A percentile compares a stretch with the other conserved stretches of the same genome.
Conservation (phyloP, 352 stramenopile species). For the Blastocystis sp. region DNA sequence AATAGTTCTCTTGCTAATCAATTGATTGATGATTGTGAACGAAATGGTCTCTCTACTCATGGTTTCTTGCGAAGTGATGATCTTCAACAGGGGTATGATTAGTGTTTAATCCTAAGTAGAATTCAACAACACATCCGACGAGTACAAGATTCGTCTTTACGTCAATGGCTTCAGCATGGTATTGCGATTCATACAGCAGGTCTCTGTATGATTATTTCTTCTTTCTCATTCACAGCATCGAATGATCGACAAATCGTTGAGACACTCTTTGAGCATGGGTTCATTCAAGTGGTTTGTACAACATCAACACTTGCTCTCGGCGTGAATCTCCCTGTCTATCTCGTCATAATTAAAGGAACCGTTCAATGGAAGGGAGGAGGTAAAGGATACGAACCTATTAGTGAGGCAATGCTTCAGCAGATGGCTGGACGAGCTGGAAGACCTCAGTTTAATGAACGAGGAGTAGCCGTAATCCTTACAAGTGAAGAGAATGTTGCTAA, state of each 20-base stretch:
- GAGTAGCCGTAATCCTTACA: constrained; percentile 63
- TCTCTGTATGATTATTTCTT: constrained; percentile 63
- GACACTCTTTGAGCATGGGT: constrained; percentile 81
- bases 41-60: background rate
- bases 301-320: constrained; percentile 81
- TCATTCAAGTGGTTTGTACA: constrained; percentile 83
- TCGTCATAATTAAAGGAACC: constrained; percentile 95
- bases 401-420: constrained; percentile 90
- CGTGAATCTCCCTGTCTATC: constrained; percentile 73
- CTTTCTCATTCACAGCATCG: background rate
- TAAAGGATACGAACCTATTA: constrained; percentile 90
- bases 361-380: constrained; percentile 87
- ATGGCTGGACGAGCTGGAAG: constrained; percentile 86
- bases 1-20: constrained; percentile 34
- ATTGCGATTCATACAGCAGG: constrained; percentile 92
- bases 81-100: constrained; percentile 64
- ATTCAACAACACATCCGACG: background rate
- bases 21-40: background rate
- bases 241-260: constrained; percentile 89
- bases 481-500: constrained; percentile 7
- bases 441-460: constrained; percentile 83
- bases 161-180: constrained; percentile 89
- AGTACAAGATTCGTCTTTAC: constrained; percentile 77
- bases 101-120: background rate
- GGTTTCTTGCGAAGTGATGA: constrained; percentile 72